Evolutionary conservation across 495 filamentous ascomycete species (phyloP), one percentile per base, ranked within the genome.

Genomic region (Trichocladium uniseriatum): DNA sequence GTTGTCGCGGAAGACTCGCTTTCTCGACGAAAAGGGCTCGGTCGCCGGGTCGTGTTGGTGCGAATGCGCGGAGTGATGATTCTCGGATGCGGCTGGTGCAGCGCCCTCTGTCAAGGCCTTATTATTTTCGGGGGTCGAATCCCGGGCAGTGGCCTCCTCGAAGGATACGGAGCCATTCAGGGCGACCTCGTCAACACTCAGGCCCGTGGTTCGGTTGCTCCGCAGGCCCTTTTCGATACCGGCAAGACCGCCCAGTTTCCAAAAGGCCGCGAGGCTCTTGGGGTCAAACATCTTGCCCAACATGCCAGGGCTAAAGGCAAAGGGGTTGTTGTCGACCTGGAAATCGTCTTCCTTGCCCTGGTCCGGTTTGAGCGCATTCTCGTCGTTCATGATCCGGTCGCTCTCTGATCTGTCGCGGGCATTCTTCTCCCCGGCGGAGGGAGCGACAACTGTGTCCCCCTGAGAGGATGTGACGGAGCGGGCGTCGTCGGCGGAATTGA

Each of bases 281-380:
- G 85, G 85, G 53, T 86, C 81, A 29, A 84, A 71, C 68, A 86
- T 75, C 57, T 88, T 89, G 58, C 80, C 82, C 38, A 89, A 67
- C 59, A 84, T 77, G 7, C 85, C 84, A 0, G 82, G 78, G 9
- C 74, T 80, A 55, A 80, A 88, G 32, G 81, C 83, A 56, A 88
- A 89, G 3, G 78, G 78, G 54, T 84, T 88, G 48, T 86, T 67
- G 13, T 74, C 64, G 3, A 84, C 76, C 15, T 75, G 53, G 61
- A 86, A 88, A 55, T 84, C 81, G 9, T 65, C 65, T 48, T 83
- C 80, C 49, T 73, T 75, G 8, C 78, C 79, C 42, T 76, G 75
- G 62, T 89, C 84, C 0, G 87, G 81, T 6, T 70, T 77, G 42
- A 91, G 67, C 1, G 82, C 82, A 49, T 69, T 59, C 8, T 54